Evolutionary conservation across 2,329 filamentous ascomycete species (phyloP).

Genomic region (Xylariaceae sp.): DNA sequence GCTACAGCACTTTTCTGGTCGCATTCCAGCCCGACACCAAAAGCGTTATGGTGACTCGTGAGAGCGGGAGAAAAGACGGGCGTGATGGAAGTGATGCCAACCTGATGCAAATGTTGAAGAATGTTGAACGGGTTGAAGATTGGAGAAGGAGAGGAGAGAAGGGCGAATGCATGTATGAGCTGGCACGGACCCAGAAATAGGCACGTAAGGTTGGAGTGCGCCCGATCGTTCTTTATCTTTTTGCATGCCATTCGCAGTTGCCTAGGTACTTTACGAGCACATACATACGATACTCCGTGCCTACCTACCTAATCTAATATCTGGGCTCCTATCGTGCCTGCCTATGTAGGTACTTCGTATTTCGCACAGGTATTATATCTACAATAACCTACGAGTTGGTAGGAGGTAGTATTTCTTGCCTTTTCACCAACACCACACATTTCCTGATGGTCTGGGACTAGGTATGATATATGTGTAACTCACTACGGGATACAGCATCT

Average conservation of each 20-base stretch:
- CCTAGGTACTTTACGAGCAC: not conserved
- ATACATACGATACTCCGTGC: not conserved
- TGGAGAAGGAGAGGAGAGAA: constrained; percentile 3
- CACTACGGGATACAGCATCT: no score
- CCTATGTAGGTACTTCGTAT: not conserved
- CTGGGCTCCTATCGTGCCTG: not conserved
- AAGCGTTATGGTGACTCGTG: not conserved
- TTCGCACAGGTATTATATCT: no score
- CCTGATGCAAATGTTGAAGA: not conserved
- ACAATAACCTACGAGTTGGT: no score
- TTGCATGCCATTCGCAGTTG: not conserved
- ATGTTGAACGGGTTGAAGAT: not conserved
- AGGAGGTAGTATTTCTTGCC: no score
- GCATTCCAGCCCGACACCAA: not conserved
- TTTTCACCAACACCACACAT: no score
- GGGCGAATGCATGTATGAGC: constrained; percentile 22
- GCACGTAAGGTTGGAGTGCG: constrained; percentile 5
- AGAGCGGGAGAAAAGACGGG: no score
- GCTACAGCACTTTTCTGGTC: not conserved
- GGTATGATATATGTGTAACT: no score
- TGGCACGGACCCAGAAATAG: constrained; percentile 17
- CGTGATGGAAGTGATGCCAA: not conserved
- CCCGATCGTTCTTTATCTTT: not conserved
- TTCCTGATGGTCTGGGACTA: no score
- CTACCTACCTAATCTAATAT: no score